Base-by-base conservation (phyloP, 2,329 filamentous ascomycete genomes). In the Diaporthe citri region DNA sequence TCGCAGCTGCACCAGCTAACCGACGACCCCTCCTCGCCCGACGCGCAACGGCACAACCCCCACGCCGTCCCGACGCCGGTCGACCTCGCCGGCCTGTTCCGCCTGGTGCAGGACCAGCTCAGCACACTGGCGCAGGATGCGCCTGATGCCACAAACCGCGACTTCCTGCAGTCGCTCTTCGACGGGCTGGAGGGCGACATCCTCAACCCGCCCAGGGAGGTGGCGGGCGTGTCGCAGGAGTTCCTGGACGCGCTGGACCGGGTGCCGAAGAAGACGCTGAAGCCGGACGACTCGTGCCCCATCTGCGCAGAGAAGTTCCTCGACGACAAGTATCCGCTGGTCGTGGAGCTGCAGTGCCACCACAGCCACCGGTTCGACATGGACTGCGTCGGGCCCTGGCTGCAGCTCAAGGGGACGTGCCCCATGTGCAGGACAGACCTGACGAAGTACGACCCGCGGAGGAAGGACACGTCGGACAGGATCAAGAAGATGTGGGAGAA, bases 361-460 rank as follows among this genome's bases (percentile, higher is more conserved):
- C 86, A 85, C 43, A 84, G 82, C 55, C 91, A 93, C 81, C 84
- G 83, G 67, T 93, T 92, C 80, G 91, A 93, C 79, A 82, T 93
- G n/a, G 91, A 93, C 83, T 93, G 91, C 79, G 90, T 93, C 2
- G 89, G 87, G 4, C 91, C 91, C 9, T 93, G 91, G 91, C 81
- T 93, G 80, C 84, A 88, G 81, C 87, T 89, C 79, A 91, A 93
- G 82, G 91, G 91, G 51, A 92, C 87, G 43, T 93, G 91, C 80
- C 91, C 91, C 52, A 85, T 93, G 84, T 92, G 91, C 81, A 84
- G 91, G 75, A 87, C 89, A 80, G 90, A 91, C 79, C 82, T 93
- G 83, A 87, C 85, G 43, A 87, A 88, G 85, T 73, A 76, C 48
- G 75, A 76, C 39, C 75, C 73, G 46, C 48, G 56, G 28, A 55